Percentiles rank a stretch among this genome's conserved stretches.
These are phyloP conservation scores for Malassezia dermatis DNA, from an alignment of 1,284 basidiomycete genomes.

Conservation along the genomic window DNA sequence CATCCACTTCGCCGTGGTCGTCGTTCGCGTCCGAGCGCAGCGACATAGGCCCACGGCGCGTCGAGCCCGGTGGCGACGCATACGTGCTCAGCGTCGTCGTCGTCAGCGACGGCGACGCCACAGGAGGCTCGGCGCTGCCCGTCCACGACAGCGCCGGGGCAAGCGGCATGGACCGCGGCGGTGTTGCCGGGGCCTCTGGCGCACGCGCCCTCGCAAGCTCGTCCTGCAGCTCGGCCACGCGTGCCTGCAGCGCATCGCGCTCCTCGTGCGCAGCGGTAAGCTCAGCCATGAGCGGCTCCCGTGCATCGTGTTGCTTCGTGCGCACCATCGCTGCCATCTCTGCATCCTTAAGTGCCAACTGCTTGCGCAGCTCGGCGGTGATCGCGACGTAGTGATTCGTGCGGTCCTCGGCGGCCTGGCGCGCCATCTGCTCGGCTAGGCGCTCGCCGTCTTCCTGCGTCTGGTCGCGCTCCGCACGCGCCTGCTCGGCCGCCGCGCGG, in stretches of 20 bases:
- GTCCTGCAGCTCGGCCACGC: background rate
- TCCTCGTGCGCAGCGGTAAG: background rate
- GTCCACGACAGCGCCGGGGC: slow-evolving; percentile 8
- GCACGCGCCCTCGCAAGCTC: background rate
- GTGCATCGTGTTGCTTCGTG: slow-evolving; percentile 2
- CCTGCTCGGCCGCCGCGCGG: slow-evolving; percentile 20
- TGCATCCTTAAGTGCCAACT: slow-evolving; percentile 21
- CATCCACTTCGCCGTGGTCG: slow-evolving; percentile 6
- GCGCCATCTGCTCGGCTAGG: slow-evolving; percentile 19
- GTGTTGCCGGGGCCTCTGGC: background rate
- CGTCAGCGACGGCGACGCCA: slow-evolving; percentile 2
- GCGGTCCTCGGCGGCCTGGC: slow-evolving; percentile 21
- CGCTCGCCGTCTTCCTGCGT: slow-evolving; percentile 21
- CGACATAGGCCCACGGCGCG: background rate
- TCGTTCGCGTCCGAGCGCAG: background rate
- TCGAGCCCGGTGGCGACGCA: background rate
- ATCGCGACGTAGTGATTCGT: slow-evolving; percentile 16
- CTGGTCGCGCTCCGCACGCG: slow-evolving; percentile 18
- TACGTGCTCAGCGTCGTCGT: background rate
- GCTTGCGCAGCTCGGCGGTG: slow-evolving; percentile 16
- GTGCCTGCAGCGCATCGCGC: background rate
- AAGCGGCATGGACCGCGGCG: background rate
- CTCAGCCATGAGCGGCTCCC: slow-evolving; percentile 1
- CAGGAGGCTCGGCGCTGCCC: background rate
- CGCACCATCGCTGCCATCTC: slow-evolving; percentile 12